phyloP scores from a whole-genome alignment of 73 alveolate genomes.

The Paramecium bursaria region DNA sequence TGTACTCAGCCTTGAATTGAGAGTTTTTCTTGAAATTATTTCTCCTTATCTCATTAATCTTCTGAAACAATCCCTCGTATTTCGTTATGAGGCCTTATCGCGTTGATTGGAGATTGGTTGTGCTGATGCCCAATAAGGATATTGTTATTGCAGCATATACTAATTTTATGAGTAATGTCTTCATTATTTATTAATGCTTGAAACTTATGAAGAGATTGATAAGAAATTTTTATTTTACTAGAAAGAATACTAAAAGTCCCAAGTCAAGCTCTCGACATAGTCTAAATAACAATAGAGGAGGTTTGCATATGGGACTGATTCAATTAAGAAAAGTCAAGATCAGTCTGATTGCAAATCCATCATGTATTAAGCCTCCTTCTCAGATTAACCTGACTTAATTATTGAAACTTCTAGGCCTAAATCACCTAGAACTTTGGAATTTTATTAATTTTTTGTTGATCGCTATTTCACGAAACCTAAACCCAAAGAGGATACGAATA shows the following conservation, averaged over 20 bases:
- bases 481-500: background rate
- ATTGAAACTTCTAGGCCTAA: no score
- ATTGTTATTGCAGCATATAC: background rate
- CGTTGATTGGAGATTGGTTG: background rate
- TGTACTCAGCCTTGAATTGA: conserved; percentile 38
- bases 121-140: background rate
- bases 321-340: no score
- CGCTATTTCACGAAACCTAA: background rate
- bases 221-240: background rate
- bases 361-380: no score
- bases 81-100: background rate
- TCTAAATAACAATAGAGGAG: no score
- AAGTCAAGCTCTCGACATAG: no score
- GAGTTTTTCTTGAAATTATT: conserved; percentile 12
- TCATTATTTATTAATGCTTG: no score
- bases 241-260: background rate
- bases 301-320: no score
- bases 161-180: background rate
- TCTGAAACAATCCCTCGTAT: background rate
- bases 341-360: no score
- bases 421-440: no score
- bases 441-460: background rate
- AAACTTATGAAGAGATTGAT: background rate
- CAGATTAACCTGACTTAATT: no score
- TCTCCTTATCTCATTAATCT: background rate